phyloP scores from a whole-genome alignment of 441 rosid genomes.

The Hura crepitans region DNA sequence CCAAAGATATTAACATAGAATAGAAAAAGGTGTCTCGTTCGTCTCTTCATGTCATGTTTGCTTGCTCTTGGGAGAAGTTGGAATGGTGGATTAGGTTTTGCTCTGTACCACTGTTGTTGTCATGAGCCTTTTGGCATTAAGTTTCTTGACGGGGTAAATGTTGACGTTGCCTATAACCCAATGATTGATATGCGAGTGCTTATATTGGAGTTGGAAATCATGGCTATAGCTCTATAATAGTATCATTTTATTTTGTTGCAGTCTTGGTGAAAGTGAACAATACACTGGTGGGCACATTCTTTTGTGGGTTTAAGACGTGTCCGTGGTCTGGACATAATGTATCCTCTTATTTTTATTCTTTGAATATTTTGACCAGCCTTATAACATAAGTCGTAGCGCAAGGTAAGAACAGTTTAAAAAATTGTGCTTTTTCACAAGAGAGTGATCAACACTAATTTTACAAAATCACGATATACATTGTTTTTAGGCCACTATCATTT shows the following conservation, averaged over 20 bases:
- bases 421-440: constrained; percentile 12
- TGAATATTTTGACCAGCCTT: neutral
- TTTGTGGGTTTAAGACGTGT: neutral
- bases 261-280: neutral
- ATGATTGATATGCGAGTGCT: neutral
- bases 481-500: constrained; percentile 20
- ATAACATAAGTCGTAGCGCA: neutral
- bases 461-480: constrained; percentile 21
- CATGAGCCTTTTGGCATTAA: neutral
- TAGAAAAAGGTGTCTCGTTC: neutral
- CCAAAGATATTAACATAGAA: neutral
- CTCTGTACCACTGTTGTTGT: neutral
- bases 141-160: neutral
- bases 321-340: neutral
- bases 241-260: constrained; percentile 14
- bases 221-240: constrained; percentile 4
- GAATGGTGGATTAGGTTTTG: neutral
- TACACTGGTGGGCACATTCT: neutral
- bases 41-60: neutral
- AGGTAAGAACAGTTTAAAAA: constrained; percentile 1
- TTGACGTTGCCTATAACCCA: neutral
- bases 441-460: constrained; percentile 11
- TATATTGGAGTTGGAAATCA: neutral
- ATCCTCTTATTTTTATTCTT: neutral
- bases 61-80: neutral